Evolutionary conservation across 768 basidiomycete genomes (phyloP).

Genomic region (Floccularia luteovirens): DNA sequence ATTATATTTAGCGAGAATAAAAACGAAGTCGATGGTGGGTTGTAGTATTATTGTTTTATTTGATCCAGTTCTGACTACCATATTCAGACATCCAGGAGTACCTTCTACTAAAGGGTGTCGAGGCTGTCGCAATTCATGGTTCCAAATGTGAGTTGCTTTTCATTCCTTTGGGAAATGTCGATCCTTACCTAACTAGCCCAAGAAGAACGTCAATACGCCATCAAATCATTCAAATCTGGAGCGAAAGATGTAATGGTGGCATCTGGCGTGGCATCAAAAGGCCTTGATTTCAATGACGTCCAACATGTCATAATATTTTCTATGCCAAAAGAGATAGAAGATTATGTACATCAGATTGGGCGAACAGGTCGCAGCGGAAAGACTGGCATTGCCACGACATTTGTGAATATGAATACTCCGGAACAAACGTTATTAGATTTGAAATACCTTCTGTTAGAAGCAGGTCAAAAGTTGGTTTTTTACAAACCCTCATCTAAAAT

Average conservation of each 20-base stretch:
- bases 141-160: constrained; percentile 69
- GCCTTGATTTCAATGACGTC: constrained; percentile 97
- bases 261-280: constrained; percentile 95
- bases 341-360: constrained; percentile 99
- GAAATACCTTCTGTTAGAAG: constrained; percentile 95
- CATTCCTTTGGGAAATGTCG: neutral
- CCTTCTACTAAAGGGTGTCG: constrained; percentile 90
- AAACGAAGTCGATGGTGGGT: constrained; percentile 96
- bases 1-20: constrained; percentile 99
- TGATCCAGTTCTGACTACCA: constrained; percentile 1
- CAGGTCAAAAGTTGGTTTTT: constrained; percentile 81
- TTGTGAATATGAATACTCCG: constrained; percentile 95
- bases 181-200: constrained; percentile 50
- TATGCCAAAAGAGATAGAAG: constrained; percentile 99
- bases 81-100: constrained; percentile 93
- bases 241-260: constrained; percentile 99
- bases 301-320: constrained; percentile 99
- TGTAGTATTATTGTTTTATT: constrained; percentile 1
- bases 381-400: constrained; percentile 97
- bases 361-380: constrained; percentile 97
- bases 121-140: constrained; percentile 98
- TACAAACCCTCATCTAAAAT: neutral
- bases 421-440: constrained; percentile 96
- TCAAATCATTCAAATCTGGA: constrained; percentile 95
- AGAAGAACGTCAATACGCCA: constrained; percentile 98